Conservation (phyloP, 2,329 filamentous ascomycete species). For the Escovopsis weberi region DNA sequence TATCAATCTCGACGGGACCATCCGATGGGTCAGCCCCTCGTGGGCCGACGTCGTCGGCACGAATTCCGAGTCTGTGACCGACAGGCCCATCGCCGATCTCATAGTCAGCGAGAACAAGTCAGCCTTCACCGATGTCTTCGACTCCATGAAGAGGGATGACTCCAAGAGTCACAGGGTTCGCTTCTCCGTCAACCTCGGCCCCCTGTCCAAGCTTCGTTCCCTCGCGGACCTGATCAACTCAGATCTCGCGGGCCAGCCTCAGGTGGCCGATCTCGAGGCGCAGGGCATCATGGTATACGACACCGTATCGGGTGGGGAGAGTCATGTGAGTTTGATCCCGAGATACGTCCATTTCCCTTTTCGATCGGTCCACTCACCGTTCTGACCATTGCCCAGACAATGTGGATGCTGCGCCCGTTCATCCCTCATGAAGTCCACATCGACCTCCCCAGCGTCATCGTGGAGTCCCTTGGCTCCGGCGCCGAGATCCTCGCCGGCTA, state of each 20-base stretch:
- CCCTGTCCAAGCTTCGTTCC: slow-evolving; percentile 48
- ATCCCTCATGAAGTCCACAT: slow-evolving; percentile 90
- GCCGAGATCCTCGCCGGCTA: slow-evolving; percentile 92
- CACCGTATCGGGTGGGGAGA: slow-evolving; percentile 68
- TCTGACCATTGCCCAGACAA: slow-evolving; percentile 47
- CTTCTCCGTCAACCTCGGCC: slow-evolving; percentile 58
- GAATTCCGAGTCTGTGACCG: slow-evolving; percentile 54
- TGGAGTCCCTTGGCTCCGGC: slow-evolving; percentile 85
- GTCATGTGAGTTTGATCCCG: slow-evolving; percentile 55
- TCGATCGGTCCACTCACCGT: neutral
- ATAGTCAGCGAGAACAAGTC: slow-evolving; percentile 64
- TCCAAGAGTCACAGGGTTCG: slow-evolving; percentile 82
- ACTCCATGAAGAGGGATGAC: slow-evolving; percentile 84
- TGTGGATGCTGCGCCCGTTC: slow-evolving; percentile 99
- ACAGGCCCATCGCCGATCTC: slow-evolving; percentile 64
- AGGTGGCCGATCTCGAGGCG: slow-evolving; percentile 66
- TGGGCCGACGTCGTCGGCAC: slow-evolving; percentile 91
- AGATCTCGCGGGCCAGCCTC: slow-evolving; percentile 21
- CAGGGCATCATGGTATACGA: slow-evolving; percentile 99
- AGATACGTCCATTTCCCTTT: neutral
- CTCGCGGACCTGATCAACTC: slow-evolving; percentile 26
- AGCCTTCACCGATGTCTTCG: slow-evolving; percentile 70
- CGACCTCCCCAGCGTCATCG: slow-evolving; percentile 75
- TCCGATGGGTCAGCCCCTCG: slow-evolving; percentile 93
- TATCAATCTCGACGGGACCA: slow-evolving; percentile 73